A percentile compares a stretch with the other conserved stretches of the same genome.
Conservation (phyloP, 2,329 filamentous ascomycete genomes). For the Tolypocladium album region DNA sequence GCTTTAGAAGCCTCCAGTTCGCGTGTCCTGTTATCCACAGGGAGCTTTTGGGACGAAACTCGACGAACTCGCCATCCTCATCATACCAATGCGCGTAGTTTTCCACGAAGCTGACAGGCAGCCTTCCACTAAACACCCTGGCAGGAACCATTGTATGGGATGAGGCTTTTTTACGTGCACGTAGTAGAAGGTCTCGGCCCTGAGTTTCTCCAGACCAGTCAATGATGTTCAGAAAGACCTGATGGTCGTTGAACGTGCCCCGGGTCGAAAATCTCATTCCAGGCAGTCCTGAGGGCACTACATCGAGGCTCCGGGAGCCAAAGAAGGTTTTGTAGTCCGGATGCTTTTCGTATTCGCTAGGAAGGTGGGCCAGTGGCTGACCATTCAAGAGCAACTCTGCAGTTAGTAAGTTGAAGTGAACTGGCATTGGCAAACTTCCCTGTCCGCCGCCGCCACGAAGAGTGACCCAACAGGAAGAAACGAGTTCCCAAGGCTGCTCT, state of each 20-base stretch:
- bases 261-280: conserved; percentile 31
- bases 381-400: conserved; percentile 43
- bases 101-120: conserved; percentile 28
- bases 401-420: conserved; percentile 39
- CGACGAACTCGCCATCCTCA: conserved; percentile 11
- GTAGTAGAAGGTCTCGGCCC: conserved; percentile 18
- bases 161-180: conserved; percentile 4
- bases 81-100: conserved; percentile 36
- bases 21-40: conserved; percentile 14
- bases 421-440: not conserved
- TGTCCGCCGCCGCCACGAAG: not conserved
- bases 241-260: conserved; percentile 14
- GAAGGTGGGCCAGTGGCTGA: conserved; percentile 33
- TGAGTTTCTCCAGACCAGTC: conserved; percentile 1
- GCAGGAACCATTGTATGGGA: conserved; percentile 20
- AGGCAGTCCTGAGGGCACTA: conserved; percentile 23
- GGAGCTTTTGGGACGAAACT: conserved; percentile 16
- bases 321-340: conserved; percentile 32
- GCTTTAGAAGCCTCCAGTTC: conserved; percentile 12
- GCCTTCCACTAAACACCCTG: conserved; percentile 10
- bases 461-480: not conserved
- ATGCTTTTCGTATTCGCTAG: conserved; percentile 29
- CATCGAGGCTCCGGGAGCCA: conserved; percentile 27
- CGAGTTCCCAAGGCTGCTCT: not conserved
- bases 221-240: conserved; percentile 22